phyloP scores from a whole-genome alignment of 257 asterid species.

The Penstemon newberryi region DNA sequence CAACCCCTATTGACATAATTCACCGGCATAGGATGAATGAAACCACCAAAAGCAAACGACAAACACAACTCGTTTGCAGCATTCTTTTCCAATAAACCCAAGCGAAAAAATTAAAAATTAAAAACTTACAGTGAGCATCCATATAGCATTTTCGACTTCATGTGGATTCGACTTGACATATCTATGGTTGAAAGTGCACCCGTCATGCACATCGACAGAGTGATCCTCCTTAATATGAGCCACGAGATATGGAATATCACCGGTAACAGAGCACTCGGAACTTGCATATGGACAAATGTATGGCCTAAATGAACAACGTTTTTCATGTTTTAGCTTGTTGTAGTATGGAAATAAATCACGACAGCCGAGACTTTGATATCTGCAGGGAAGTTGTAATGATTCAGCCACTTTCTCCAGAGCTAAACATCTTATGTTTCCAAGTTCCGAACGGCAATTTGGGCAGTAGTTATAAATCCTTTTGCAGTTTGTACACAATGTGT shows the following conservation, averaged over 20 bases:
- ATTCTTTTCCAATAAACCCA: too few species aligned
- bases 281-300: slow-evolving; percentile 51
- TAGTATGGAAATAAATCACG: slow-evolving; percentile 15
- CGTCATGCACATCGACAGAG: slow-evolving; percentile 49
- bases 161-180: slow-evolving; percentile 37
- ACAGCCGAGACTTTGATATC: slow-evolving; percentile 64
- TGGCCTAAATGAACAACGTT: slow-evolving; percentile 44
- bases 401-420: slow-evolving; percentile 79
- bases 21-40: too few species aligned
- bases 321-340: slow-evolving; percentile 52
- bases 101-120: neutral
- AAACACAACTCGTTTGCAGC: too few species aligned
- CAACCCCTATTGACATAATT: too few species aligned
- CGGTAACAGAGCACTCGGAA: slow-evolving; percentile 44
- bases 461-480: slow-evolving; percentile 52
- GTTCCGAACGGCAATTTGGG: slow-evolving; percentile 61
- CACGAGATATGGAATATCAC: slow-evolving; percentile 49
- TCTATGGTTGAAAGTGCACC: slow-evolving; percentile 50
- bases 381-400: slow-evolving; percentile 70
- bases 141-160: slow-evolving; percentile 37
- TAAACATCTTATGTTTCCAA: slow-evolving; percentile 73
- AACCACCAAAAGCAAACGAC: too few species aligned
- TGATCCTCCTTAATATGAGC: slow-evolving; percentile 49
- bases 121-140: slow-evolving; percentile 49
- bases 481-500: slow-evolving; percentile 68